Conservation (phyloP, 129 eudicot species). For the Kitagawia praeruptora region DNA sequence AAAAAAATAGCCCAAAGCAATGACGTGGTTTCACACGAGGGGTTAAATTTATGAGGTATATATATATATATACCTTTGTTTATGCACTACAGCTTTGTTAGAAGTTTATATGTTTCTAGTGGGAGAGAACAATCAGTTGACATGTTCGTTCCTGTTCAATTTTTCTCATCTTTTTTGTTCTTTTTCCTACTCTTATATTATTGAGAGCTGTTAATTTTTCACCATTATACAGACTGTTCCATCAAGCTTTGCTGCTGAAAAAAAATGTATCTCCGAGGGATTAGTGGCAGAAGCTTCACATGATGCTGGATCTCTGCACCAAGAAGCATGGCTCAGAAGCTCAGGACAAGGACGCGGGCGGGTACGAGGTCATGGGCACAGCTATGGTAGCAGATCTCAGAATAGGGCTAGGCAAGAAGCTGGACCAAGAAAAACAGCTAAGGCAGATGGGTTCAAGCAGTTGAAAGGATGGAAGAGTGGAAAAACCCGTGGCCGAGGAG, state of each 20-base stretch:
- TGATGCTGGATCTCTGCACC: slow-evolving; percentile 28
- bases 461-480: slow-evolving; percentile 49
- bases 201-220: not conserved
- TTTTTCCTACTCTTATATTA: not conserved
- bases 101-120: not conserved
- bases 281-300: slow-evolving; percentile 17
- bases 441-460: slow-evolving; percentile 20
- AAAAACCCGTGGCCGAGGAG: slow-evolving; percentile 52
- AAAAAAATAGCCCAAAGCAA: not conserved
- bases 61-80: not conserved
- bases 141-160: not conserved
- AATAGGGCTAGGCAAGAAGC: slow-evolving; percentile 25
- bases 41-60: not conserved
- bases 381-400: slow-evolving; percentile 58
- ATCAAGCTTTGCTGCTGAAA: slow-evolving; percentile 23
- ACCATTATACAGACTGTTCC: slow-evolving; percentile 37
- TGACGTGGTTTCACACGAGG: not conserved
- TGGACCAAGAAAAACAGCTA: slow-evolving; percentile 15
- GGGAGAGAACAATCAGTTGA: not conserved
- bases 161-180: not conserved
- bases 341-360: slow-evolving; percentile 53
- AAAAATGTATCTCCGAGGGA: slow-evolving; percentile 20
- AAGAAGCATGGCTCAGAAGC: slow-evolving; percentile 27
- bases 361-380: slow-evolving; percentile 47
- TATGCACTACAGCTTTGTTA: not conserved